Evolutionary conservation across 495 filamentous ascomycete genomes (phyloP).

Genomic region (Venustampulla echinocandica): DNA sequence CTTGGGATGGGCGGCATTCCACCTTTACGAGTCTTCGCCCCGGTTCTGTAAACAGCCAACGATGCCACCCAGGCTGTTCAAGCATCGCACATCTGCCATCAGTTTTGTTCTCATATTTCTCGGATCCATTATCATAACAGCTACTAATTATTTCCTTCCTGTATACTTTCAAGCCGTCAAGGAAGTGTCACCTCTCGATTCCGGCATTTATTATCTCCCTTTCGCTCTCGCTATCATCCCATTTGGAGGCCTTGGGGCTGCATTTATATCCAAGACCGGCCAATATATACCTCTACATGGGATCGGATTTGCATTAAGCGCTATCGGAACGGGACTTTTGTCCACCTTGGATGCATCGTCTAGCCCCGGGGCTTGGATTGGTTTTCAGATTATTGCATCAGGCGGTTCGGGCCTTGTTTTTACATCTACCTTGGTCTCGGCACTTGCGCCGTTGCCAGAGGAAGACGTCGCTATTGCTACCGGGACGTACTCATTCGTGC

Average conservation of each 20-base stretch:
- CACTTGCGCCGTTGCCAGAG: neutral
- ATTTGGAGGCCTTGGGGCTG: neutral
- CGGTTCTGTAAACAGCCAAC: conserved; percentile 20
- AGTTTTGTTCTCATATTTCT: conserved; percentile 22
- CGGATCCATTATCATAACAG: conserved; percentile 15
- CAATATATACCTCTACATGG: neutral
- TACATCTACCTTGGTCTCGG: neutral
- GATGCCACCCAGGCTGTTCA: conserved; percentile 25
- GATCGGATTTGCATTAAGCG: neutral
- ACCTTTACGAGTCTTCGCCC: conserved; percentile 16
- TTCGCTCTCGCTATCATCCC: conserved; percentile 1
- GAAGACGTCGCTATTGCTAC: neutral
- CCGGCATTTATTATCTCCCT: conserved; percentile 42
- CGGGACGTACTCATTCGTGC: neutral
- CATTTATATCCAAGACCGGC: neutral
- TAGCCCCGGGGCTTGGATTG: neutral
- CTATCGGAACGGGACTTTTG: neutral
- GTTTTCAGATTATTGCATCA: neutral
- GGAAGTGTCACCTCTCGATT: conserved; percentile 34
- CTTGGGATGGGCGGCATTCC: conserved; percentile 20
- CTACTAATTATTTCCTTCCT: conserved; percentile 41
- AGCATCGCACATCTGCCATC: conserved; percentile 23
- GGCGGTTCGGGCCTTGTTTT: neutral
- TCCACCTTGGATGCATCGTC: neutral
- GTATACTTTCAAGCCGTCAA: conserved; percentile 60